A percentile compares a stretch with the other conserved stretches of the same genome.
Evolutionary conservation across 257 asterid genomes (phyloP).

Genomic region (Scutellaria galericulata): DNA sequence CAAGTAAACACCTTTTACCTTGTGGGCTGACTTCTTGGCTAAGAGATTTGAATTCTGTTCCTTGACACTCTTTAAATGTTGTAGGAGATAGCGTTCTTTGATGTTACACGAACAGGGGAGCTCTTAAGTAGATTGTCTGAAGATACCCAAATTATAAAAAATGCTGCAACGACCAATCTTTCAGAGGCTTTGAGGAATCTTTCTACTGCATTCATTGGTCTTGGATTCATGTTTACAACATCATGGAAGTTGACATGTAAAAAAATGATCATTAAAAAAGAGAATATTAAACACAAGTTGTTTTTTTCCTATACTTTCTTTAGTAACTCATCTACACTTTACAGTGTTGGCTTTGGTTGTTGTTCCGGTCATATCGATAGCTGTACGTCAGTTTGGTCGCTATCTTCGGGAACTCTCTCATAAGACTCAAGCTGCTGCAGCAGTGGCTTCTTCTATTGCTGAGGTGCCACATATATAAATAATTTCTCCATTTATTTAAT

Average conservation of each 20-base stretch:
- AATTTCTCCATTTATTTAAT: conserved; percentile 20
- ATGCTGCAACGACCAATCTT: conserved; percentile 89
- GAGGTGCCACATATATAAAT: conserved; percentile 52
- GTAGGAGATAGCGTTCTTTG: conserved; percentile 89
- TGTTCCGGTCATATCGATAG: conserved; percentile 74
- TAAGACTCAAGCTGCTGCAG: conserved; percentile 92
- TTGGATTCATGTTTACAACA: conserved; percentile 83
- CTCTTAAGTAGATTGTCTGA: conserved; percentile 92
- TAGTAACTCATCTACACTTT: conserved; percentile 27
- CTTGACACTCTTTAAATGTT: conserved; percentile 19
- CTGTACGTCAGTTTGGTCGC: conserved; percentile 75
- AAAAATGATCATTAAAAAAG: not conserved
- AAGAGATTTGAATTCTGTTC: not conserved
- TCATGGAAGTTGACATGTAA: conserved; percentile 82
- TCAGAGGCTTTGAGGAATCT: conserved; percentile 88
- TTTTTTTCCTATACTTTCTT: not conserved
- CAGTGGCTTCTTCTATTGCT: conserved; percentile 86
- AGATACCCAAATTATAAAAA: conserved; percentile 89
- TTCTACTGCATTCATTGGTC: conserved; percentile 80
- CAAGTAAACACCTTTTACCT: conserved; percentile 55
- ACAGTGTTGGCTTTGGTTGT: conserved; percentile 84
- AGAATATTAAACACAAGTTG: not conserved
- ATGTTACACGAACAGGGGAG: conserved; percentile 92
- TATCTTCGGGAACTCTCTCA: conserved; percentile 83
- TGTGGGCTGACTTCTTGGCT: conserved; percentile 12